Evolutionary conservation across 2,329 filamentous ascomycete species (phyloP), one percentile per base, ranked within the genome.

Genomic region (Macrophomina pseudophaseolina): DNA sequence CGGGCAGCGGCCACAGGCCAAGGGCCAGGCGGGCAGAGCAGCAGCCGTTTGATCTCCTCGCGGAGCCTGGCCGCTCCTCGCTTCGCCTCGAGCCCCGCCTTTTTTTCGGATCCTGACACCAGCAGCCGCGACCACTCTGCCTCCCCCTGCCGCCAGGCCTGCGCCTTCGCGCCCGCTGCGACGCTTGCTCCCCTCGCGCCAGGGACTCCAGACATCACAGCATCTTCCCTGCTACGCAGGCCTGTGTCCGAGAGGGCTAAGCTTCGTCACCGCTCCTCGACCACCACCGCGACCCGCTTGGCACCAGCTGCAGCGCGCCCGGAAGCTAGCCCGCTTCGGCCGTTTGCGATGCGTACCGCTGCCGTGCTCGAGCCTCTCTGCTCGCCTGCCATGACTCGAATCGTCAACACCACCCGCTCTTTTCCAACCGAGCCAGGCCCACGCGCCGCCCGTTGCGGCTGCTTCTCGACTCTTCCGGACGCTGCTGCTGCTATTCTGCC

Each of bases 61-160:
- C 52, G 52, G 52, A 54, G 52, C 52, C 33, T 58, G 54, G 54
- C 35, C 54, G 54, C 18, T 32, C 54, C 54, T 62, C 58, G 58
- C 58, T 62, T 62, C 58, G 58, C 44, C 44, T 62, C 58, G 30
- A 16, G 58, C 58, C 58, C 58, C 58, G 58, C 58, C 58, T 49
- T 62, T 62, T 23, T 38, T 33, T 62, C 58, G 58, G 58, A 62
- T 62, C 58, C 58, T 62, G 58, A 62, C 58, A 62, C 58, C 44
- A 60, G 56, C 54, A 46, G 35, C 53, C 51, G 35, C 53, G 53
- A 40, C 23, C 54, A 46, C 38, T 2, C 1, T 11, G 16, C 28
- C 54, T 46, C 30, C 54, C 54, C 58, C 58, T 62, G n/a, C n/a
- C n/a, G n/a, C n/a, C n/a, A n/a, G n/a, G n/a, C n/a, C n/a, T n/a